Conservation (phyloP, 257 asterid genomes). For the Fraxinus pennsylvanica region DNA sequence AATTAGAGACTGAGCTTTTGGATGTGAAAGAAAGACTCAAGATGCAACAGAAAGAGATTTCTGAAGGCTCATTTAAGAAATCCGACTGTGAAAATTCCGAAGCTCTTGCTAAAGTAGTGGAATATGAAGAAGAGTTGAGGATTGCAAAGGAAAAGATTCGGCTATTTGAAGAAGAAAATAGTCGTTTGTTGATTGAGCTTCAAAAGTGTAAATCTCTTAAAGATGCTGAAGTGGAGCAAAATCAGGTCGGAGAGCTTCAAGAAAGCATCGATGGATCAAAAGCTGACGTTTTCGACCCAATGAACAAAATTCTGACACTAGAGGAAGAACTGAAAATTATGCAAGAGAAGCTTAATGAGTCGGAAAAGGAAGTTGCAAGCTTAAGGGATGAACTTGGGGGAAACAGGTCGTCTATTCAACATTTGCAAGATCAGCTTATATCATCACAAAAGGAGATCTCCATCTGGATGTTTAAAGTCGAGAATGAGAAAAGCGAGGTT, state of each 20-base stretch:
- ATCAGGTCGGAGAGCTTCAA: conserved; percentile 33
- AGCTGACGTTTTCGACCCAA: conserved; percentile 30
- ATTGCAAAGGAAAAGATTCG: conserved; percentile 50
- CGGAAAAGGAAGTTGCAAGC: conserved; percentile 53
- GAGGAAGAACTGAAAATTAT: conserved; percentile 51
- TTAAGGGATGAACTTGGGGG: conserved; percentile 51
- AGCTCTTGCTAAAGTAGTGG: conserved; percentile 39
- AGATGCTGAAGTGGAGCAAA: conserved; percentile 22
- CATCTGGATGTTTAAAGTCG: conserved; percentile 52
- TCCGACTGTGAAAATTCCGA: conserved; percentile 34
- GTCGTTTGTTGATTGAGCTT: conserved; percentile 56
- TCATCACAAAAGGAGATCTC: conserved; percentile 58
- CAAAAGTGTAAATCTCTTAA: conserved; percentile 42
- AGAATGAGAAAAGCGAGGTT: conserved; percentile 67
- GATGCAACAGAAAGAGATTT: conserved; percentile 36
- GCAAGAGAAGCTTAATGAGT: conserved; percentile 49
- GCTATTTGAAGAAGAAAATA: conserved; percentile 58
- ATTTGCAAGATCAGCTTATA: conserved; percentile 60
- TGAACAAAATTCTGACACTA: conserved; percentile 39
- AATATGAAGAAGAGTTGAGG: conserved; percentile 64
- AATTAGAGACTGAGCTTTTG: conserved; percentile 67
- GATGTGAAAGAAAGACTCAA: conserved; percentile 60
- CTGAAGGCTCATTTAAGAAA: conserved; percentile 28
- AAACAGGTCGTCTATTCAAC: conserved; percentile 39
- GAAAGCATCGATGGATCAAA: conserved; percentile 29